Conservation (phyloP, 2,329 filamentous ascomycete genomes). For the Stachybotrys chlorohalonatus region DNA sequence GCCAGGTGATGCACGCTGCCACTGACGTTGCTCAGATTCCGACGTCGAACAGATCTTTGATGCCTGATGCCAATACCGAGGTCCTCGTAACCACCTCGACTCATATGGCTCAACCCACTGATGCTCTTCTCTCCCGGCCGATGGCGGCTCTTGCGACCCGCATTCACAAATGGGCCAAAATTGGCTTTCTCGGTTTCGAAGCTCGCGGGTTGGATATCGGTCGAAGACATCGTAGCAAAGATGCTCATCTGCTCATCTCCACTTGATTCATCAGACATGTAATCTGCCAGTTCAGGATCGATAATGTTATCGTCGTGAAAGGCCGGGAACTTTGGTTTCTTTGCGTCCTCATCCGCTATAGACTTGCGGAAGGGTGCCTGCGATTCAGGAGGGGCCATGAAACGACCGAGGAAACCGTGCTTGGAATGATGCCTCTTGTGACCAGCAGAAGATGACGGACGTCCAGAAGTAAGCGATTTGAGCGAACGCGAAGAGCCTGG, state of each 20-base stretch:
- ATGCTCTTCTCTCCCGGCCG: constrained; percentile 69
- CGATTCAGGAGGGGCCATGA: constrained; percentile 66
- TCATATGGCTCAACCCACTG: constrained; percentile 59
- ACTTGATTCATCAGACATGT: constrained; percentile 92
- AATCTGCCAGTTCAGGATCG: constrained; percentile 88
- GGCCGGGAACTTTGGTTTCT: constrained; percentile 66
- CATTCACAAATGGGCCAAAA: constrained; percentile 63
- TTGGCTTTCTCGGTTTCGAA: constrained; percentile 67
- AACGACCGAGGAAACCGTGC: constrained; percentile 70
- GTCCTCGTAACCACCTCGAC: constrained; percentile 58
- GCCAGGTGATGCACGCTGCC: constrained; percentile 57
- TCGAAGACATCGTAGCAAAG: constrained; percentile 64
- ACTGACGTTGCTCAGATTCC: constrained; percentile 80
- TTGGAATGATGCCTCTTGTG: constrained; percentile 85
- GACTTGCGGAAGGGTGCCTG: constrained; percentile 79
- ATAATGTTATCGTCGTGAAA: constrained; percentile 99
- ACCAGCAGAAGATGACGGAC: constrained; percentile 63
- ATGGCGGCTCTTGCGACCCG: constrained; percentile 64
- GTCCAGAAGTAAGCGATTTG: constrained; percentile 58
- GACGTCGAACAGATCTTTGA: constrained; percentile 55
- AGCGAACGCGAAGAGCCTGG: constrained; percentile 90
- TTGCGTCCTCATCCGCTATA: constrained; percentile 54
- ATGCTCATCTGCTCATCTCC: constrained; percentile 88
- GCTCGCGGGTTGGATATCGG: constrained; percentile 53
- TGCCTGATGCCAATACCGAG: constrained; percentile 48